Base-by-base conservation (phyloP, 352 stramenopile genomes). In the Globisporangium viniferum region DNA sequence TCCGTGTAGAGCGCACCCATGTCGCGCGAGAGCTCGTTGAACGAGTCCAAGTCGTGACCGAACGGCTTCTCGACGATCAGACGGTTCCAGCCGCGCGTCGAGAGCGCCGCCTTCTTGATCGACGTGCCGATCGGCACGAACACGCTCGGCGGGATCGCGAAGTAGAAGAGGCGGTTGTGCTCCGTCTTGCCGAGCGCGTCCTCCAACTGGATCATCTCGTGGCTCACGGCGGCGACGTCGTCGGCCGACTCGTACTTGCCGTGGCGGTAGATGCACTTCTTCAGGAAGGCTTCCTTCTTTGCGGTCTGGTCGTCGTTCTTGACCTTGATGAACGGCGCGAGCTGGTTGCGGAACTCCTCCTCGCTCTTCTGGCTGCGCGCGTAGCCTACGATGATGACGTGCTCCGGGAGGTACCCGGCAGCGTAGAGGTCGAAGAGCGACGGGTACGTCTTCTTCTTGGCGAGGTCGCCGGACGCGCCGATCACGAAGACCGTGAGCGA, bases 41-140 rank as follows among this genome's bases (percentile, higher is more conserved):
- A 98, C 39, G 84, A 97, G 65, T 91, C 78, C 53, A 97, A 83
- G 77, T 99, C 98, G 58, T 96, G 88, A 58, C 98, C 98, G 76
- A 99, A 99, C 0, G 98, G 97, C 77, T 99, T 99, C 79, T 99
- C 97, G 5, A 99, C 88, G 57, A 99, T 98, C 27, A 99, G 86
- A 27, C 97, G 84, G 63, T 97, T 98, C 91, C 95, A 99, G 49
- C 95, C 96, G 41, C 71, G 87, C 49, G 76, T 77, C n/a, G 92
- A 87, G 48, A 98, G 89, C 39, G 83, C 92, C 39, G 84, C 80
- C 71, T 89, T 84, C 76, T 98, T 98, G 69, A 99, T 98, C 56
- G 93, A 95, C 46, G 85, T 90, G 44, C 85, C 94, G 27, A 97
- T 96, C 35, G 95, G 89, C 44, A 95, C 93, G 79, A 99, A 99